phyloP scores from a whole-genome alignment of 106 monocot genomes.

The Acorus gramineus region DNA sequence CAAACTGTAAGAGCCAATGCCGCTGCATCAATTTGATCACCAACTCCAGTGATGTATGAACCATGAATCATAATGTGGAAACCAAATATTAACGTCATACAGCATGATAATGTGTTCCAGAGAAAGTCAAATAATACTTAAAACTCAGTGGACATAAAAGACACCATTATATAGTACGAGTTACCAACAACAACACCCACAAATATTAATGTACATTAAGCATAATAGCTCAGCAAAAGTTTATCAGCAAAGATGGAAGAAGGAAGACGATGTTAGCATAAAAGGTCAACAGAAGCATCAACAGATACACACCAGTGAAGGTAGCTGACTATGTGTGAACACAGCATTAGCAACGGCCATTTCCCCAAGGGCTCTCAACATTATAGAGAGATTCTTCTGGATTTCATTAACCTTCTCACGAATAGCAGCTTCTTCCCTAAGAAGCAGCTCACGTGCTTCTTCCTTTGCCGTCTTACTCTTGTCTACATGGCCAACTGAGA shows the following conservation, averaged over 20 bases:
- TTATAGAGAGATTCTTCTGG: constrained; percentile 58
- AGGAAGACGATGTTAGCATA: neutral
- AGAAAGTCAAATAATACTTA: no score
- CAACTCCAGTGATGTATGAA: no score
- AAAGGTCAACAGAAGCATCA: neutral
- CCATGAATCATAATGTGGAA: no score
- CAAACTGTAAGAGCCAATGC: no score
- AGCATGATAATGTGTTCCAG: no score
- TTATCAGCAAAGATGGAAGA: neutral
- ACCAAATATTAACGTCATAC: no score
- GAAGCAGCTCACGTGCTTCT: constrained; percentile 73
- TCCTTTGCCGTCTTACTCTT: constrained; percentile 80
- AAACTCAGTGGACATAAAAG: no score
- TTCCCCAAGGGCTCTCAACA: constrained; percentile 78
- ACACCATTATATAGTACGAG: no score
- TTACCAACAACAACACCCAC: no score
- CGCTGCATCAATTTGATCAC: no score
- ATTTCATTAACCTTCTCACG: constrained; percentile 59
- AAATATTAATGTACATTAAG: no score
- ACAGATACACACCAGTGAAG: constrained; percentile 52
- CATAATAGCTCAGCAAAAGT: no score
- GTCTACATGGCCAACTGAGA: constrained; percentile 14
- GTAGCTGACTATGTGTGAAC: constrained; percentile 77
- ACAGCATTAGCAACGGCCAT: constrained; percentile 79
- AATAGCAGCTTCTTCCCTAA: constrained; percentile 70